A percentile compares a stretch with the other conserved stretches of the same genome.
Conservation (phyloP, 441 rosid species). For the Rhodomyrtus psidioides region DNA sequence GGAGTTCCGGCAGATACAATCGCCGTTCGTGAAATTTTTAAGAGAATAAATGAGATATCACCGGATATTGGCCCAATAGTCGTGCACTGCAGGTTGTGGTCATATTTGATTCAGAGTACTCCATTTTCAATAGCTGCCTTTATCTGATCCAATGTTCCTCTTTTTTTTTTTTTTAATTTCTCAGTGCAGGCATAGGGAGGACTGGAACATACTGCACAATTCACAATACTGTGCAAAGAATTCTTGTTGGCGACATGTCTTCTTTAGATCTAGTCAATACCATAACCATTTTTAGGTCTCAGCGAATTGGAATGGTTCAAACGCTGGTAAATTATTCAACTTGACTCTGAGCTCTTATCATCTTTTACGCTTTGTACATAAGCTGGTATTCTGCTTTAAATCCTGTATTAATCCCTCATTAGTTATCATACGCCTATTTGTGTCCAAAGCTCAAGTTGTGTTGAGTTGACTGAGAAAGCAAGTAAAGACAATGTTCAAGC, state of each 20-base stretch:
- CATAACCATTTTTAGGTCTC: conserved; percentile 56
- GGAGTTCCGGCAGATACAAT: conserved; percentile 78
- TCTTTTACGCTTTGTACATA: not conserved
- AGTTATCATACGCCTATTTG: not conserved
- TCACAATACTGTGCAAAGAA: conserved; percentile 85
- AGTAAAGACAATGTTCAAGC: not conserved
- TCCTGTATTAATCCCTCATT: not conserved
- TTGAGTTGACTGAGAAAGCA: not conserved
- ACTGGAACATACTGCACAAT: conserved; percentile 87
- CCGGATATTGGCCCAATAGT: conserved; percentile 70
- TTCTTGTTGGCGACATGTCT: conserved; percentile 79
- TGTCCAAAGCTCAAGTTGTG: not conserved
- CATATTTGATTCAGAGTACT: not conserved
- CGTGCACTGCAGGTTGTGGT: conserved; percentile 90
- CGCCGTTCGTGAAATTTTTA: conserved; percentile 80
- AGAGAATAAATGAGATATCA: conserved; percentile 42
- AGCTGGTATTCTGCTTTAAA: not conserved
- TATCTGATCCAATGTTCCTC: not conserved
- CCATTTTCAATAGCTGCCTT: not conserved
- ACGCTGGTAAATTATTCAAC: conserved; percentile 48
- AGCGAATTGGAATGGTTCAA: conserved; percentile 87
- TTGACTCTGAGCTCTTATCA: not conserved
- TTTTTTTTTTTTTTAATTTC: conserved; percentile 4
- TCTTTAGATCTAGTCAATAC: conserved; percentile 67
- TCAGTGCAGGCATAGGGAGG: conserved; percentile 98